Evolutionary conservation across 805 yeast species (phyloP).

Genomic region (Vanderwaltozyma polyspora): DNA sequence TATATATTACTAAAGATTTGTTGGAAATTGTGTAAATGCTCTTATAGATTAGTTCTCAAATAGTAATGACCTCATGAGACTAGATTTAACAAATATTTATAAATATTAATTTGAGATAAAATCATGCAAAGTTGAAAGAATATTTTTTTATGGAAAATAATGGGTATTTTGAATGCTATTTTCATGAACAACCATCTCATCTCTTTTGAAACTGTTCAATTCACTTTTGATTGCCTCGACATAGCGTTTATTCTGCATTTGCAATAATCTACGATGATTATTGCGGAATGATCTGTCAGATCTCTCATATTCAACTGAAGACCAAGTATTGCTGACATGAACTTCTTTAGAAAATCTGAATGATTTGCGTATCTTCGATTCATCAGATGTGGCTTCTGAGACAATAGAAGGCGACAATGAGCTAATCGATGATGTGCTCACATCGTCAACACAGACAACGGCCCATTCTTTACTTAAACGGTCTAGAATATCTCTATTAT

Average conservation of each 20-base stretch:
- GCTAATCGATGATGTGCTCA: neutral
- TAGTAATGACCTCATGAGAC: too few relatives aligned
- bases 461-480: conserved; percentile 18
- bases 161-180: conserved; percentile 52
- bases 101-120: too few relatives aligned
- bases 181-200: conserved; percentile 60
- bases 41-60: too few relatives aligned
- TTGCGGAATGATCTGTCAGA: conserved; percentile 15
- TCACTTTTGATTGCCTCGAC: conserved; percentile 43
- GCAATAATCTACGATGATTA: conserved; percentile 2
- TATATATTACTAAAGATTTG: too few relatives aligned
- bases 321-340: conserved; percentile 21
- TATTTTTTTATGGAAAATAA: conserved; percentile 36
- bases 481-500: neutral
- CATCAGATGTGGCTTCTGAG: neutral
- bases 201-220: conserved; percentile 50
- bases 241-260: conserved; percentile 9
- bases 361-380: conserved; percentile 3
- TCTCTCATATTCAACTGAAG: conserved; percentile 21
- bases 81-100: too few relatives aligned
- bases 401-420: neutral
- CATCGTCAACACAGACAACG: conserved; percentile 11
- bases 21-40: too few relatives aligned
- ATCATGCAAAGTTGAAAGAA: too few relatives aligned
- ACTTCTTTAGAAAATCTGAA: conserved; percentile 20